Percentiles rank a stretch among this genome's conserved stretches.
Conservation (phyloP, 768 basidiomycete species). For the Boletus huronensis region DNA sequence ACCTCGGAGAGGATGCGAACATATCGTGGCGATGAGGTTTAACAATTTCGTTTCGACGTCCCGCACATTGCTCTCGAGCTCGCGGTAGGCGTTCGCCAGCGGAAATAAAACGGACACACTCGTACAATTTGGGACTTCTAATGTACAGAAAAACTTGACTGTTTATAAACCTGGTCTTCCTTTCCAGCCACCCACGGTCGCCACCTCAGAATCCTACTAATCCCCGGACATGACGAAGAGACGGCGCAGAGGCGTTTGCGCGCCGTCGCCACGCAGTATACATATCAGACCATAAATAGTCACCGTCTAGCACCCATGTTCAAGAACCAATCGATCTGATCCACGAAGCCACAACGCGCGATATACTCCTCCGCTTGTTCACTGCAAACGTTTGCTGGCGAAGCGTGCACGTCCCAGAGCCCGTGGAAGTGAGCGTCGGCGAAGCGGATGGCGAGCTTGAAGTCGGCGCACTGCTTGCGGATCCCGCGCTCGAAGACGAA, state of each 20-base stretch:
- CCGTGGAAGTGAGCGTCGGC: constrained; percentile 3
- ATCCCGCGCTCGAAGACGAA: constrained; percentile 5
- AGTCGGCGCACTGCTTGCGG: not conserved
- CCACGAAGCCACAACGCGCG: constrained; percentile 19
- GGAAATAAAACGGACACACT: not conserved
- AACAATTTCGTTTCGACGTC: too few relatives aligned
- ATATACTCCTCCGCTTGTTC: constrained; percentile 14
- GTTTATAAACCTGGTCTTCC: not conserved
- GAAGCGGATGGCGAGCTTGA: constrained; percentile 7
- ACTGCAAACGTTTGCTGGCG: constrained; percentile 21
- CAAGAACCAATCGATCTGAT: constrained; percentile 18
- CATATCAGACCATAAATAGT: not conserved
- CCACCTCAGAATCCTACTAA: not conserved
- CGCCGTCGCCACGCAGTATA: not conserved
- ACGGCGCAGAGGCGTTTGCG: not conserved
- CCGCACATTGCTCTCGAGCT: not conserved
- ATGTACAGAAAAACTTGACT: not conserved
- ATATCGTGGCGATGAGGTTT: too few relatives aligned
- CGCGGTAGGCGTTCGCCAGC: not conserved
- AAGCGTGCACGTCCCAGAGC: constrained; percentile 13
- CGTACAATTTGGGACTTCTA: not conserved
- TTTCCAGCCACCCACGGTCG: not conserved
- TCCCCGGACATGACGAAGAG: not conserved
- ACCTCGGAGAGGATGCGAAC: too few relatives aligned
- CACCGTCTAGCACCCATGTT: not conserved